These are phyloP conservation scores for Fraxinus nigra DNA, from an alignment of 305 asterid genomes.

Conservation along the genomic window DNA sequence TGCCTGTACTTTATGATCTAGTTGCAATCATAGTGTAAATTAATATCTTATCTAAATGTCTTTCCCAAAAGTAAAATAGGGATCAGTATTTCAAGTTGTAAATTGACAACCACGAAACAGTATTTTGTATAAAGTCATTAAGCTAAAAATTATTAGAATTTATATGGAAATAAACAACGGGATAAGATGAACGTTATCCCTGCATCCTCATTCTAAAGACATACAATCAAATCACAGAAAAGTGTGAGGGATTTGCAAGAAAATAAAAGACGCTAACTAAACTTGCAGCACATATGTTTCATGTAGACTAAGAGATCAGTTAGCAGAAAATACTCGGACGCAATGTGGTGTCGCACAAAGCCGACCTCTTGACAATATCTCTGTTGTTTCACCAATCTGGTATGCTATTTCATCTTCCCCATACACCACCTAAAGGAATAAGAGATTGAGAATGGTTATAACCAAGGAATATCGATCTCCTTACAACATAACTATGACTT, in stretches of 20 bases:
- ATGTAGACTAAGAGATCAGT: slow-evolving; percentile 11
- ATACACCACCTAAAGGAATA: slow-evolving; percentile 62
- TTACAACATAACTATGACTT: neutral
- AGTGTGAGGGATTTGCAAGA: neutral
- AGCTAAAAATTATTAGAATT: neutral
- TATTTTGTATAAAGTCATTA: neutral
- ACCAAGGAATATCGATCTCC: neutral
- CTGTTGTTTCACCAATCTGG: slow-evolving; percentile 92
- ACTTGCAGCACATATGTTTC: slow-evolving; percentile 8
- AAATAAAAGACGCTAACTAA: neutral
- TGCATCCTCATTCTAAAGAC: neutral
- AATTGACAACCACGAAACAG: neutral
- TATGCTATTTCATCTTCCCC: slow-evolving; percentile 89
- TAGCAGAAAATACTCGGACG: slow-evolving; percentile 55
- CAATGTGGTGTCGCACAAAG: slow-evolving; percentile 97
- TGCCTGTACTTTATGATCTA: neutral
- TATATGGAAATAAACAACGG: neutral
- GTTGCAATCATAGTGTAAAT: neutral
- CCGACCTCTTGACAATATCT: slow-evolving; percentile 76
- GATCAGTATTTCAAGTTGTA: neutral
- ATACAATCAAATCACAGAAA: neutral
- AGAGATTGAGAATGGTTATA: slow-evolving; percentile 14
- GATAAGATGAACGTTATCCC: neutral
- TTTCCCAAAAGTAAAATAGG: neutral
- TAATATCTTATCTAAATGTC: neutral